Evolutionary conservation across 495 filamentous ascomycete species (phyloP), one percentile per base, ranked within the genome.

Genomic region (Xylaria castorea): DNA sequence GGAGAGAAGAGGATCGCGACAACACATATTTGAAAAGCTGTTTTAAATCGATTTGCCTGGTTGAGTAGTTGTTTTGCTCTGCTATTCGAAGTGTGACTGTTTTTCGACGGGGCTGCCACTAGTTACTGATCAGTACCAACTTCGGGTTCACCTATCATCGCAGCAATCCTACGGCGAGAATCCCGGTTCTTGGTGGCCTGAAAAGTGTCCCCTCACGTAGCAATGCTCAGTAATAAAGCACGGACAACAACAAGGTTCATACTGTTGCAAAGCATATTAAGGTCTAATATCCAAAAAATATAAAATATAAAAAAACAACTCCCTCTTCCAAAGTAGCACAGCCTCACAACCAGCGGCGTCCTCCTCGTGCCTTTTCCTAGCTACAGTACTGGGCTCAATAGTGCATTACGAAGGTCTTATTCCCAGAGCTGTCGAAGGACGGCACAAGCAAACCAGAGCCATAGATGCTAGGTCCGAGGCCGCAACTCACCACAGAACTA

Each of bases 391-490:
- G 32, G 60, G 36, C 4, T 34, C 5, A 40, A n/a, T 46, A 22
- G 22, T 18, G 27, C 62, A 11, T 32, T 27, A 2, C 62, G 34
- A 4, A 18, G 60, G 38, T 42, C 34, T 44, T 11, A 1, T 32
- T 20, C 0, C 62, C 62, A 65, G 16, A 48, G 48, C 1, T 14
- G 5, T 34, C 42, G 38, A 1, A 65, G 38, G 1, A 65, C 62
- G 18, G 62, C 40, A 34, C 38, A 63, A 11, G 36, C 61, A 27
- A 63, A 63, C 61, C 61, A 63, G 11, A 63, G 61, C 61, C 61
- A 63, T 3, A 63, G n/a, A 18, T 42, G 44, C 14, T 36, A n/a
- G 18, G 61, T n/a, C 20, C 61, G 36, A n/a, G 61, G 61, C 61
- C 36, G 61, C 9, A 25, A 3, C 5, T 42, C 36, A 3, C n/a